Conservation (phyloP, 2,329 filamentous ascomycete species). For the Pseudogymnoascus sp. region DNA sequence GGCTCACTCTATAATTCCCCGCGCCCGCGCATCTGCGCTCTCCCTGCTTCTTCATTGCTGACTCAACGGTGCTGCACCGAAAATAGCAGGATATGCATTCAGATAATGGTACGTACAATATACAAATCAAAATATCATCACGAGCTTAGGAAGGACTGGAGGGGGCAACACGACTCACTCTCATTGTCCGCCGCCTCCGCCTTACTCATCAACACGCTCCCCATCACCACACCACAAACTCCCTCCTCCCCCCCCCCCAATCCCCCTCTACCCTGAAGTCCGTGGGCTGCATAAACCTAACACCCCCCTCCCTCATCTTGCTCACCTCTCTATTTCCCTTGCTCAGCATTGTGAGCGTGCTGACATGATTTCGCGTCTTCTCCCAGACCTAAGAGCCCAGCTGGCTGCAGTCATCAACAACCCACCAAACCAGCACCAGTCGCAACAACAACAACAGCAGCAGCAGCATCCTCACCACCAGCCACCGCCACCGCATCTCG, state of each 20-base stretch:
- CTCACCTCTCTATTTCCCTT: neutral
- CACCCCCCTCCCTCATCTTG: neutral
- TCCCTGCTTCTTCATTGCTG: neutral
- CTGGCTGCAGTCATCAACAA: slow-evolving; percentile 26
- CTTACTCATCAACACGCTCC: neutral
- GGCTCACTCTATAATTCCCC: slow-evolving; percentile 5
- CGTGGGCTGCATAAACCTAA: neutral
- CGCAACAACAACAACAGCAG: slow-evolving; percentile 14
- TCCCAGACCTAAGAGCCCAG: slow-evolving; percentile 28
- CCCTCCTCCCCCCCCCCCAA: neutral
- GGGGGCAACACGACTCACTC: neutral
- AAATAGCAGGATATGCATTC: slow-evolving; percentile 10
- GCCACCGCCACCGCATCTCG: slow-evolving; percentile 12
- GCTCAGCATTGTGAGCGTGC: slow-evolving; percentile 12
- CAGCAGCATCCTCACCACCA: slow-evolving; percentile 14
- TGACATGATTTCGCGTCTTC: slow-evolving; percentile 24
- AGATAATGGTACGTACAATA: slow-evolving; percentile 11
- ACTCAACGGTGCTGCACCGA: neutral
- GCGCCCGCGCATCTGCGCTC: neutral
- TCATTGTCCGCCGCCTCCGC: slow-evolving; percentile 3
- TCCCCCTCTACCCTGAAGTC: neutral
- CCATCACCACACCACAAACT: neutral
- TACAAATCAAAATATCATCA: neutral
- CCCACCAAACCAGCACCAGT: slow-evolving; percentile 10
- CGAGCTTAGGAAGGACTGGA: neutral